Evolutionary conservation across 1,284 basidiomycete genomes (phyloP), one percentile per base, ranked within the genome.

Genomic region (Moesziomyces parantarcticus): DNA sequence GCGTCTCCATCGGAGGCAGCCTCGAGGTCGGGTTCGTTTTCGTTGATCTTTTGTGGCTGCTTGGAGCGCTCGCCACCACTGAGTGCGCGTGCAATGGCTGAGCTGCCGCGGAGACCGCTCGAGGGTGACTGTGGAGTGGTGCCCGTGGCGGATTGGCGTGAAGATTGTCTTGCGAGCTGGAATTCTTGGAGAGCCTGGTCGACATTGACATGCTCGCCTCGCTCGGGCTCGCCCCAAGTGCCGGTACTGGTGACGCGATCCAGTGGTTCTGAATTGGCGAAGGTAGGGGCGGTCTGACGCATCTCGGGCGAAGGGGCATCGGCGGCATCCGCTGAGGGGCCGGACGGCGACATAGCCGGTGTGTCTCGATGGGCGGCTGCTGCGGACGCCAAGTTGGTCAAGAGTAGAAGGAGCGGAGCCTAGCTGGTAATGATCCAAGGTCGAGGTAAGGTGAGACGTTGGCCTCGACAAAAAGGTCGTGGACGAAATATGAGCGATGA

Each of bases 221-320:
- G 53, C 29, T 47, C 45, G 23, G 53, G 48, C 36, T 79, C 77
- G 32, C 77, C 77, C 77, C 77, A 79, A 6, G 75, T 75, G 26
- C 75, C 75, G 8, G 52, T 62, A 40, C 62, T 71, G 46, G 49
- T 48, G 49, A 44, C 29, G n/a, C 54, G 47, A 21, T 18, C 45
- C 25, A 67, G 54, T 14, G 46, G 41, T 23, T 55, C 34, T 14
- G 34, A 16, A 16, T n/a, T 18, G 16, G 8, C 21, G 25, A 32
- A 2, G n/a, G 49, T 16, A 21, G 29, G 5, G 11, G 32, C 22
- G 4, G 40, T 40, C 29, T 63, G 44, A 13, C 40, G 36, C 50
- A 54, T 49, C 13, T 60, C 46, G 22, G 25, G 13, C 11, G 32
- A 16, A 32, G 58, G 29, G 13, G 44, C 47, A 42, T 41, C n/a